Base-by-base conservation (phyloP, 768 basidiomycete species). In the Suillus clintonianus region DNA sequence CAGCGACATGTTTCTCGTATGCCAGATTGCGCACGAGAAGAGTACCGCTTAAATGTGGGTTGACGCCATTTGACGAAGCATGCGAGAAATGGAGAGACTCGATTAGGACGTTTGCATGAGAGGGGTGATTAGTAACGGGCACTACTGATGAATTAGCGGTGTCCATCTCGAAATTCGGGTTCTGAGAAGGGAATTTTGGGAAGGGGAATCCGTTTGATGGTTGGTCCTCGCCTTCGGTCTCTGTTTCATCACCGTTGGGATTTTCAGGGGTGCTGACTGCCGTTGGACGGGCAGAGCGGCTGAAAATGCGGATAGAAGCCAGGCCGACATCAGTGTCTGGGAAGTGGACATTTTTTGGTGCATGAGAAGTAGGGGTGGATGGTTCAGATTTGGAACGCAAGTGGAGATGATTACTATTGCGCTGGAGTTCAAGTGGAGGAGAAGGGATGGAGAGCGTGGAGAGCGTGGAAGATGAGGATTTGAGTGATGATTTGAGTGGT, bases 301-400 rank as follows among this genome's bases (percentile, higher is more conserved):
- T 84, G 77, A 85, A 92, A 9, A 92, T 64, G 17, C 85, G 79
- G 48, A 92, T 82, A 2, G 84, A 86, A 36, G 85, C 86, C 27
- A 92, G 79, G 0, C 78, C 85, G n/a, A 83, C 81, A 50, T 84
- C 83, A 64, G 85, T 80, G 56, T 84, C 82, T 14, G 94, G 91
- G 69, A 98, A 99, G 72, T 96, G 95, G 0, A 98, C 96, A 59
- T 87, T 90, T 79, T 97, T 97, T 1, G 85, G 86, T 14, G 81
- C 79, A 19, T 30, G 39, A 34, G 64, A 60, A 0, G 85, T 60
- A 0, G 81, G 90, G 0, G 89, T 87, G 1, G 85, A 75, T 0
- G 95, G 92, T 36, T 85, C 86, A 9, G 89, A 89, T 72, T 74
- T 80, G 32, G 80, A 76, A 67, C 77, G 80, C 59, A 60, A 66